Conservation (phyloP, 2,329 filamentous ascomycete species). For the Microcera coccophila region DNA sequence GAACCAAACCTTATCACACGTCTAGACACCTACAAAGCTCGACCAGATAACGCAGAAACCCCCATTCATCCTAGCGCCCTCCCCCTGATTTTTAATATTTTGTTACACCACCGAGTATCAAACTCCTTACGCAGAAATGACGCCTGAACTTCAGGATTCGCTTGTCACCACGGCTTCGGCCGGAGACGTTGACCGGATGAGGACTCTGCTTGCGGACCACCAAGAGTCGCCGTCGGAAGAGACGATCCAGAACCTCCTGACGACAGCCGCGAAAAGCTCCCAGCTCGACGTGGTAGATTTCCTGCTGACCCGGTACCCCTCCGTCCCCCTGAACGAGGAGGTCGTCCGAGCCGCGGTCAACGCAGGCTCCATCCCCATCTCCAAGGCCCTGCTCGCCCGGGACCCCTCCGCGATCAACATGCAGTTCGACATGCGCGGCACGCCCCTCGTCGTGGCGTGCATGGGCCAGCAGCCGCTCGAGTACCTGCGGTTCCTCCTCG, state of each 20-base stretch:
- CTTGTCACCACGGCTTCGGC: background rate
- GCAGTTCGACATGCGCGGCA: conserved; percentile 9
- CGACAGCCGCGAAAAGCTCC: background rate
- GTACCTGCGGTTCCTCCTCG: conserved; percentile 9
- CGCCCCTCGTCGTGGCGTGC: conserved; percentile 12
- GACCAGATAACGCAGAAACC: too few relatives aligned
- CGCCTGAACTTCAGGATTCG: background rate
- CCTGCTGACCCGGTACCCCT: conserved; percentile 4
- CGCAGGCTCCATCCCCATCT: conserved; percentile 9
- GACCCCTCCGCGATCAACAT: conserved; percentile 11
- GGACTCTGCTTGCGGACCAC: background rate
- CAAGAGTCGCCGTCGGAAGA: background rate
- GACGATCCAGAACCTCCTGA: conserved; percentile 3
- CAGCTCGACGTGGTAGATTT: conserved; percentile 3
- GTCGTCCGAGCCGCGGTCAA: conserved; percentile 6
- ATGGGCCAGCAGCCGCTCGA: conserved; percentile 5
- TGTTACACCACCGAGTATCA: too few relatives aligned
- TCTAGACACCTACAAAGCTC: too few relatives aligned
- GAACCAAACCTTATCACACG: too few relatives aligned
- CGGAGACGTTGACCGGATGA: background rate
- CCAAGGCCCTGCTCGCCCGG: conserved; percentile 4
- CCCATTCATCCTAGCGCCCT: too few relatives aligned
- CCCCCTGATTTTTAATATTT: too few relatives aligned
- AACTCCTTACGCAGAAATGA: background rate
- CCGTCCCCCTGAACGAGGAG: conserved; percentile 5